Evolutionary conservation across 768 basidiomycete genomes (phyloP).

Genomic region (Strobilomyces echinocephalus): DNA sequence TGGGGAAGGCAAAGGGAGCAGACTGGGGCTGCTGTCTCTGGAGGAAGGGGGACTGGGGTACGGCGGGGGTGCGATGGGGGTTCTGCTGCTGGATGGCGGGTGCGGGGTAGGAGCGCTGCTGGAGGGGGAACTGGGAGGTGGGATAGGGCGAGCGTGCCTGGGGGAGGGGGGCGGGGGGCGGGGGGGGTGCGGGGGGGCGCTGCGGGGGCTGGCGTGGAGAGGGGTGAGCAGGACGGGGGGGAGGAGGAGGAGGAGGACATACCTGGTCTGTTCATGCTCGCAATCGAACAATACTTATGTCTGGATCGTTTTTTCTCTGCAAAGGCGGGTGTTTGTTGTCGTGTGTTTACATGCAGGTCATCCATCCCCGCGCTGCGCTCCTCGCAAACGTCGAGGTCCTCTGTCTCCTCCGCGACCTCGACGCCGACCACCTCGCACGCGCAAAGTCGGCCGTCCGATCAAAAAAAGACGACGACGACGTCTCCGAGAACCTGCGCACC

Average conservation of each 20-base stretch:
- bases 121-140: slow-evolving; percentile 32
- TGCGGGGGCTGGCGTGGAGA: slow-evolving; percentile 72
- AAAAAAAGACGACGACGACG: slow-evolving; percentile 77
- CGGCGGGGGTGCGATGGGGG: slow-evolving; percentile 55
- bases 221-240: slow-evolving; percentile 20
- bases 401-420: slow-evolving; percentile 67
- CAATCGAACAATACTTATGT: neutral
- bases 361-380: slow-evolving; percentile 66
- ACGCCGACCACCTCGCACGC: slow-evolving; percentile 65
- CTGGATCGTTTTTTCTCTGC: slow-evolving; percentile 9
- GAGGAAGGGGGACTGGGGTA: slow-evolving; percentile 60
- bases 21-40: slow-evolving; percentile 45
- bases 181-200: slow-evolving; percentile 69
- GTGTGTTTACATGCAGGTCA: slow-evolving; percentile 26
- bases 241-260: slow-evolving; percentile 14
- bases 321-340: slow-evolving; percentile 28
- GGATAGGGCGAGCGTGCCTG: slow-evolving; percentile 57
- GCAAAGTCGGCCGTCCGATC: slow-evolving; percentile 66
- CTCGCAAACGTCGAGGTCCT: slow-evolving; percentile 89
- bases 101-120: slow-evolving; percentile 29
- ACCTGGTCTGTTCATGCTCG: slow-evolving; percentile 60
- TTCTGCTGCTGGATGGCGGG: slow-evolving; percentile 50
- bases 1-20: slow-evolving; percentile 58
- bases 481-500: slow-evolving; percentile 78
- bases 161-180: slow-evolving; percentile 55